A percentile compares a stretch with the other conserved stretches of the same genome.
Evolutionary conservation across 1,284 basidiomycete species (phyloP).

Genomic region (Cutaneotrichosporon curvatum): DNA sequence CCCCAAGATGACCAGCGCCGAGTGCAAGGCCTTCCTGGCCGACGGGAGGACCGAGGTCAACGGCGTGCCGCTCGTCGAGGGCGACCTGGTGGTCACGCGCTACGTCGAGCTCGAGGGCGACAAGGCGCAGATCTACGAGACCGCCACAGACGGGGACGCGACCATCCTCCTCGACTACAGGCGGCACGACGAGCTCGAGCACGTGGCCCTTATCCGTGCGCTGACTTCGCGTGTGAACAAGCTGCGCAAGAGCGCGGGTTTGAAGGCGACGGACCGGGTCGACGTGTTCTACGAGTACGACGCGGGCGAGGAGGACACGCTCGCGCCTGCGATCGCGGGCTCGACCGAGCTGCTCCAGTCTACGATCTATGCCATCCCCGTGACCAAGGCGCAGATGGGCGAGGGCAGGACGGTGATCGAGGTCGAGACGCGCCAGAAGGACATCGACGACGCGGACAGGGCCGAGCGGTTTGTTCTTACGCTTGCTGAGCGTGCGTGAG

Average conservation of each 20-base stretch:
- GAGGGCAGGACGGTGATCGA: constrained; percentile 66
- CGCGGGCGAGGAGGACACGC: constrained; percentile 57
- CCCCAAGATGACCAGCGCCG: constrained; percentile 70
- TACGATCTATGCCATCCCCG: constrained; percentile 68
- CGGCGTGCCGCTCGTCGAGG: constrained; percentile 80
- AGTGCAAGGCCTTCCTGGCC: constrained; percentile 69
- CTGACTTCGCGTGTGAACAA: constrained; percentile 93
- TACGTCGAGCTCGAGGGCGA: constrained; percentile 65
- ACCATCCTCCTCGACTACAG: constrained; percentile 86
- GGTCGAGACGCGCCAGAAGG: constrained; percentile 59
- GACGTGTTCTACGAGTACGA: constrained; percentile 82
- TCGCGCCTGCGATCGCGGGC: constrained; percentile 64
- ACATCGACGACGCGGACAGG: constrained; percentile 86
- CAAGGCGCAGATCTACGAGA: constrained; percentile 57
- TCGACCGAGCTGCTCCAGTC: constrained; percentile 61
- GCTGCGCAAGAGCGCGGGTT: constrained; percentile 87
- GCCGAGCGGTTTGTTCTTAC: constrained; percentile 56
- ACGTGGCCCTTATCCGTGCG: constrained; percentile 83
- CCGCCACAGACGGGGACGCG: constrained; percentile 89
- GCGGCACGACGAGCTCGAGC: constrained; percentile 76
- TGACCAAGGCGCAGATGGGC: constrained; percentile 55
- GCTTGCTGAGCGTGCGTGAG: constrained; percentile 20
- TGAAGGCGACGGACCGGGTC: constrained; percentile 91
- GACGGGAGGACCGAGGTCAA: constrained; percentile 77
- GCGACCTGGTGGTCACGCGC: constrained; percentile 84